These are phyloP conservation scores for Geranium incanum DNA, from an alignment of 441 rosid species.

Conservation along the genomic window DNA sequence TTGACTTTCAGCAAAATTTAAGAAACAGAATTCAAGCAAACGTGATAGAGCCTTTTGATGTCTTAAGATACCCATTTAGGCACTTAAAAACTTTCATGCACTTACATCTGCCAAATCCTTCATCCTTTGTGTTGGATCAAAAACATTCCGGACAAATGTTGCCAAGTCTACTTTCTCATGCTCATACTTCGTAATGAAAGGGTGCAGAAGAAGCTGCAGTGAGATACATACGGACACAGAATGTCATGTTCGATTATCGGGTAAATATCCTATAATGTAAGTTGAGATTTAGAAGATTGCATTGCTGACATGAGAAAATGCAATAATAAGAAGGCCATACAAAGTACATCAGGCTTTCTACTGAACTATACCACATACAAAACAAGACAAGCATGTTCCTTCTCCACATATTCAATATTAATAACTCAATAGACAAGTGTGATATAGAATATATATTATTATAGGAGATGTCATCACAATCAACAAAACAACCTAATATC, in stretches of 20 bases:
- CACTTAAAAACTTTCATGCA: conserved; percentile 6
- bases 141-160: conserved; percentile 62
- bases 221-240: conserved; percentile 18
- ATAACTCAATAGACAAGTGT: neutral
- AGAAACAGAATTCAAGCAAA: neutral
- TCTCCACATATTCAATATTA: conserved; percentile 2
- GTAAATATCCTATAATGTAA: neutral
- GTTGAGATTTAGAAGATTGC: neutral
- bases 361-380: neutral
- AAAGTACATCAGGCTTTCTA: neutral
- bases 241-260: conserved; percentile 10
- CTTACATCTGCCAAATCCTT: conserved; percentile 96
- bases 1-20: neutral
- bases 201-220: conserved; percentile 78
- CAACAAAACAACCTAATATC: neutral
- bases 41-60: neutral
- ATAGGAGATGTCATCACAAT: neutral
- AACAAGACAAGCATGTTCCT: neutral
- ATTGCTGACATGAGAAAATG: neutral
- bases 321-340: neutral
- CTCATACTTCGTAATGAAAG: conserved; percentile 66
- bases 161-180: conserved; percentile 55
- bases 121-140: conserved; percentile 78
- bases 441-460: neutral
- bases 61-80: neutral